Conservation (phyloP, 1,139 yeast genomes). For the Lodderomyces parapsilosis region DNA sequence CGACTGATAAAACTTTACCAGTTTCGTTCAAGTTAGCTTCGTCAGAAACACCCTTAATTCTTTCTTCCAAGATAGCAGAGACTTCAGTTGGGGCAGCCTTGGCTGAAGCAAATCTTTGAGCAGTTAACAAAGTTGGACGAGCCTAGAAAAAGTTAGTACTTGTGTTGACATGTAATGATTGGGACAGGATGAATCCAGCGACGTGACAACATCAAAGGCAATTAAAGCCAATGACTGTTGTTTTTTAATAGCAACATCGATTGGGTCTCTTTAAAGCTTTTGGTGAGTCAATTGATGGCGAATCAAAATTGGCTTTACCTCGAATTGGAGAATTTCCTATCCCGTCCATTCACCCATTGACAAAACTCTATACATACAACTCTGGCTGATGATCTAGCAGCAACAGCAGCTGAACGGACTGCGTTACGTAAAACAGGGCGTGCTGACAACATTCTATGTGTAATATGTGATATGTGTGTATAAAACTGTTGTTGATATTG, state of each 20-base stretch:
- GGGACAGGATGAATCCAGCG: background rate
- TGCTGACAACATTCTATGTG: conserved; percentile 63
- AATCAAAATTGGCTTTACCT: background rate
- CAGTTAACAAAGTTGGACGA: conserved; percentile 67
- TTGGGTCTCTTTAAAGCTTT: background rate
- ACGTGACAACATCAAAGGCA: background rate
- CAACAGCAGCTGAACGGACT: conserved; percentile 73
- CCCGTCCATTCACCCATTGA: conserved; percentile 3
- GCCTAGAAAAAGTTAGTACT: conserved; percentile 41
- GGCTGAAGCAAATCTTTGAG: conserved; percentile 85
- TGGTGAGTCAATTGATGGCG: background rate
- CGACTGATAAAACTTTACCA: conserved; percentile 98
- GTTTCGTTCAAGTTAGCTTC: conserved; percentile 98
- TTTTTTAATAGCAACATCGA: background rate
- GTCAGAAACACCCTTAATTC: conserved; percentile 98
- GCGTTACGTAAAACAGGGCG: conserved; percentile 84
- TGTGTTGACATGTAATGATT: background rate
- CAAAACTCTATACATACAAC: conserved; percentile 55
- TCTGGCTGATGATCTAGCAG: conserved; percentile 55
- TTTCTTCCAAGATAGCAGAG: conserved; percentile 97
- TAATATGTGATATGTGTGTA: conserved; percentile 1
- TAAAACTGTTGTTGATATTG: conserved; percentile 5
- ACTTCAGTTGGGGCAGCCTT: conserved; percentile 99
- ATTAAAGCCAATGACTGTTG: background rate
- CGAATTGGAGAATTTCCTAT: background rate